Base-by-base conservation (phyloP, 2,329 filamentous ascomycete genomes). In the Shiraia bambusicola region DNA sequence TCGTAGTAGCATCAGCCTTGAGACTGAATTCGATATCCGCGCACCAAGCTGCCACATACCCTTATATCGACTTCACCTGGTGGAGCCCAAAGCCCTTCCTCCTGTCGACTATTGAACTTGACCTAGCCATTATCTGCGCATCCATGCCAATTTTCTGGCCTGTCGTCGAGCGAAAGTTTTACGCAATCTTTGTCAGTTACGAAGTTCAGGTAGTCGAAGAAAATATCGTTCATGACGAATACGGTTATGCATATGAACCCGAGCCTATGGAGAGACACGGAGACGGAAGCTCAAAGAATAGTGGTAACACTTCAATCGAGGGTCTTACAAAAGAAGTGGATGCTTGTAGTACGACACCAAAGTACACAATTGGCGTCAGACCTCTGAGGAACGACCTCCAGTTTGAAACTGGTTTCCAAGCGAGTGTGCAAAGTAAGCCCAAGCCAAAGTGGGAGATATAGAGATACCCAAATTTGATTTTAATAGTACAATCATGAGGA, bases 141-240 rank as follows among this genome's bases (percentile, higher is more conserved):
- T 63, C 59, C 4, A 63, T 67, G 38, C 65, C 65, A 7, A 61
- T 67, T 28, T 67, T 67, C 54, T 67, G 63, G 63, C 65, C 65
- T 3, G 42, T 65, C 7, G 45, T 67, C 34, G 50, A 59, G 17
- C 47, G 50, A 28, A 57, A 57, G 3, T 30, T 63, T 22, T 35
- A 47, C 12, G 50, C 58, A 25, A 67, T 67, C 29, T 62, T 67
- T 28, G 58, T 66, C 33, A 65, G 58, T 7, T 60, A 56, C 43
- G 63, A 69, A 36, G 58, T 69, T 16, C 44, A 63, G 11, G 52
- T 69, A 4, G 56, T 53, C 1, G 62, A 66, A 25, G 59, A 65
- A 16, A 56, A 49, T 9, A 37, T 55, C 6, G 31, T 5, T 22
- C 12, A 14, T 14, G 32, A 57, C 8, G 49, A 56, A 16, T 48